Evolutionary conservation across 139 green algal genomes (phyloP).

Genomic region (Picochlorum sp.): DNA sequence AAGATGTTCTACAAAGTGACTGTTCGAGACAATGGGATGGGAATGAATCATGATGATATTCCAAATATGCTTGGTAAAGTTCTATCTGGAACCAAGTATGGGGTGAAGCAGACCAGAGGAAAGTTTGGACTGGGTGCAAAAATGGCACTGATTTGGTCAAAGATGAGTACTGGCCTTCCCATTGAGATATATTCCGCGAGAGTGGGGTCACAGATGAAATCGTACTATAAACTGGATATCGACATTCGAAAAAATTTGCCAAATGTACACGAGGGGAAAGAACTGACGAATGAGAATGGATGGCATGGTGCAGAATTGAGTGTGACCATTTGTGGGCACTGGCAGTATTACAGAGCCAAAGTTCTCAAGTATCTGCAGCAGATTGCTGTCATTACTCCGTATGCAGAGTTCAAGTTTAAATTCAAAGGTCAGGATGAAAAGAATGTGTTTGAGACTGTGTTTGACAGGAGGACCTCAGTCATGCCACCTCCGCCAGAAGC

Average conservation of each 20-base stretch:
- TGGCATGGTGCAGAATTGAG: conserved; percentile 79
- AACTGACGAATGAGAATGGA: conserved; percentile 53
- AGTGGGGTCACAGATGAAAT: conserved; percentile 38
- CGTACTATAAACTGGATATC: conserved; percentile 88
- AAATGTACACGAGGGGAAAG: conserved; percentile 69
- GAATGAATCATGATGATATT: conserved; percentile 92
- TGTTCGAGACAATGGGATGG: conserved; percentile 84
- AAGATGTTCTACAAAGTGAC: conserved; percentile 69
- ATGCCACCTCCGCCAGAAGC: conserved; percentile 71
- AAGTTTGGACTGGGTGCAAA: conserved; percentile 97
- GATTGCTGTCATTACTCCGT: conserved; percentile 96
- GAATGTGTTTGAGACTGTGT: conserved; percentile 55
- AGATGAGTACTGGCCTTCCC: conserved; percentile 89
- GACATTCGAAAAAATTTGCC: conserved; percentile 93
- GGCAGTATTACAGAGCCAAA: conserved; percentile 70
- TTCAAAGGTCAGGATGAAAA: conserved; percentile 54
- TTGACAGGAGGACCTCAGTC: conserved; percentile 76
- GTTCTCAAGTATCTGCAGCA: conserved; percentile 84
- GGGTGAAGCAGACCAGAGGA: conserved; percentile 85
- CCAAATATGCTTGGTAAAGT: conserved; percentile 90
- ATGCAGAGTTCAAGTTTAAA: conserved; percentile 74
- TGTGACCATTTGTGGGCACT: conserved; percentile 88
- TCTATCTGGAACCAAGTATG: conserved; percentile 92
- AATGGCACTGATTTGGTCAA: conserved; percentile 96
- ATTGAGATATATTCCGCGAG: conserved; percentile 71